Percentiles rank a stretch among this genome's conserved stretches.
Conservation (phyloP, 2,329 filamentous ascomycete species). For the Aspergillus viridinutans region DNA sequence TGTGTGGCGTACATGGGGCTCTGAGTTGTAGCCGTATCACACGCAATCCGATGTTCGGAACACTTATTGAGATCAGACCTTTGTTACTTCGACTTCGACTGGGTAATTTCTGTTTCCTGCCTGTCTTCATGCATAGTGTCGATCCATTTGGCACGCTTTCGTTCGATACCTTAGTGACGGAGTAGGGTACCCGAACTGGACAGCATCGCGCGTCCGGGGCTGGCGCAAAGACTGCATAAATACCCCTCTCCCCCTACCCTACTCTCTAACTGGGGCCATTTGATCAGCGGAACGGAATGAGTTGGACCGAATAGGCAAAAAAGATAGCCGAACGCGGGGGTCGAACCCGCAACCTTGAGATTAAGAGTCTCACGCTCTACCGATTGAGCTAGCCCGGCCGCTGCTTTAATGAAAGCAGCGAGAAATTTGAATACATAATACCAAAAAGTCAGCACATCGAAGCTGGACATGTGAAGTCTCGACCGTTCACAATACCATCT, state of each 20-base stretch:
- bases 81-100: neutral
- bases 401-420: neutral
- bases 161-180: neutral
- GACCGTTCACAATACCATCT: too few relatives aligned
- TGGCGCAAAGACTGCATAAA: neutral
- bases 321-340: conserved; percentile 37
- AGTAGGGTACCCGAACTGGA: neutral
- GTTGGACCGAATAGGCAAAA: conserved; percentile 5
- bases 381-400: conserved; percentile 50
- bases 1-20: neutral
- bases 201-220: neutral
- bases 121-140: neutral
- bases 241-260: neutral
- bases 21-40: neutral
- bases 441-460: neutral
- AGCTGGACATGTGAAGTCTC: neutral
- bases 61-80: neutral
- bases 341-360: conserved; percentile 42
- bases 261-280: neutral
- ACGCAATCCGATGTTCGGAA: neutral
- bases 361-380: conserved; percentile 50
- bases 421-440: neutral
- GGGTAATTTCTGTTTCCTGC: neutral
- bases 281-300: neutral
- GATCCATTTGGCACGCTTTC: neutral